These are phyloP conservation scores for Saccharomyces hybrid DNA, from an alignment of 1,139 yeast genomes.

Conservation along the genomic window DNA sequence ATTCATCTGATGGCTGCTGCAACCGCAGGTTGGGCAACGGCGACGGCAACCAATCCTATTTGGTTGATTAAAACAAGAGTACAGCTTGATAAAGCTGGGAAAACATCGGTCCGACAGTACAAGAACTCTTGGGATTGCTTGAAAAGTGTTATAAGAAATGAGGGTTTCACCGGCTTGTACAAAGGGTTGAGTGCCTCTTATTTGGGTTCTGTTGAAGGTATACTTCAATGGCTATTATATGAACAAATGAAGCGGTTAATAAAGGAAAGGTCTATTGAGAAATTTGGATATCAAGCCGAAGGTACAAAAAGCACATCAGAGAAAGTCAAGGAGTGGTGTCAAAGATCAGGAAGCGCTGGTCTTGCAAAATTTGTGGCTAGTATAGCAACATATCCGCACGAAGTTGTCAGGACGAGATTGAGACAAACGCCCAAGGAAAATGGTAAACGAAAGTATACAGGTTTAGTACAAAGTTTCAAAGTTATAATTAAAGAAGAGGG, in stretches of 20 bases:
- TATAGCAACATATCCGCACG: constrained; percentile 91
- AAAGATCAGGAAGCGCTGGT: constrained; percentile 96
- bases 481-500: constrained; percentile 88
- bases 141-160: constrained; percentile 57
- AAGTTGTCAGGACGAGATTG: constrained; percentile 88
- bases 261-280: constrained; percentile 45
- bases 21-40: constrained; percentile 87
- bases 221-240: constrained; percentile 93
- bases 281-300: constrained; percentile 33
- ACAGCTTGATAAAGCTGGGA: constrained; percentile 64
- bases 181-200: constrained; percentile 90
- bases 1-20: constrained; percentile 86
- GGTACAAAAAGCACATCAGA: constrained; percentile 51
- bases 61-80: constrained; percentile 95
- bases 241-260: constrained; percentile 86
- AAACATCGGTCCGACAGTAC: constrained; percentile 39
- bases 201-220: constrained; percentile 86
- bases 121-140: constrained; percentile 83
- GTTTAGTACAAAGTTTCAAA: constrained; percentile 78
- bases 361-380: constrained; percentile 92
- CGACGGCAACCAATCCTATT: constrained; percentile 98
- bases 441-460: constrained; percentile 82
- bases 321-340: constrained; percentile 79
- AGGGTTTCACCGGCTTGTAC: constrained; percentile 75
- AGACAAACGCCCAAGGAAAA: constrained; percentile 86